These are phyloP conservation scores for Anthracocystis panici-leucophaei DNA, from an alignment of 1,284 basidiomycete species.

Conservation along the genomic window DNA sequence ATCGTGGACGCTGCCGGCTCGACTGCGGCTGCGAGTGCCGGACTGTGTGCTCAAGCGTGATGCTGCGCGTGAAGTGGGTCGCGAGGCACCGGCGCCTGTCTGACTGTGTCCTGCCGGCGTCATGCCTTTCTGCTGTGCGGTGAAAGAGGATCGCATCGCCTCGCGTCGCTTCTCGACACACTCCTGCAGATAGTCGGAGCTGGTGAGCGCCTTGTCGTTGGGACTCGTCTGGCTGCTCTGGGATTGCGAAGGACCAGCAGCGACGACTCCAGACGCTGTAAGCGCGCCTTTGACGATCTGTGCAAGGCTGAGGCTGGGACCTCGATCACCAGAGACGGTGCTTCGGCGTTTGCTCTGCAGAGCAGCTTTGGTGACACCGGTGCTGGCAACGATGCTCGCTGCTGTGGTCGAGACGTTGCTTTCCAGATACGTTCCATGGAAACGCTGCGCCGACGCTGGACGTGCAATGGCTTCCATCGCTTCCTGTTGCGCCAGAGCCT, in stretches of 20 bases:
- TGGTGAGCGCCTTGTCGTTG: constrained; percentile 23
- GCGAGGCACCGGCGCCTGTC: constrained; percentile 12
- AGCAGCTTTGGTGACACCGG: constrained; percentile 40
- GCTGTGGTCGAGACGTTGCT: constrained; percentile 33
- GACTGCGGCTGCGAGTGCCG: constrained; percentile 44
- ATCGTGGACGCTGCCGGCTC: constrained; percentile 63
- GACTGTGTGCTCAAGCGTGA: constrained; percentile 54
- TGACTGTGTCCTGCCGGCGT: constrained; percentile 16
- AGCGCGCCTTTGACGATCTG: constrained; percentile 52
- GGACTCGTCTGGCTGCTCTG: constrained; percentile 35
- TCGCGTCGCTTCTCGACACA: constrained; percentile 52
- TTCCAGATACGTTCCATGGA: constrained; percentile 33
- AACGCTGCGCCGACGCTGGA: constrained; percentile 41
- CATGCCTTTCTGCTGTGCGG: constrained; percentile 56
- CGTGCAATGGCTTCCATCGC: constrained; percentile 29
- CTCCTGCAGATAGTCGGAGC: constrained; percentile 48
- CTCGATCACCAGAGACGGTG: constrained; percentile 48
- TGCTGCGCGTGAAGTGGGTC: constrained; percentile 40
- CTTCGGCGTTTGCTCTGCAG: constrained; percentile 51
- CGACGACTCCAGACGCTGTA: constrained; percentile 46
- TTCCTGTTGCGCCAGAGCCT: constrained; percentile 35
- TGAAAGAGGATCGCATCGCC: constrained; percentile 53
- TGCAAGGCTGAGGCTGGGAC: constrained; percentile 42
- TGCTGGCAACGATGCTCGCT: constrained; percentile 35
- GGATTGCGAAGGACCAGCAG: constrained; percentile 19